A percentile compares a stretch with the other conserved stretches of the same genome.
Conservation (phyloP, 2,329 filamentous ascomycete genomes). For the Colletotrichum coccodes region DNA sequence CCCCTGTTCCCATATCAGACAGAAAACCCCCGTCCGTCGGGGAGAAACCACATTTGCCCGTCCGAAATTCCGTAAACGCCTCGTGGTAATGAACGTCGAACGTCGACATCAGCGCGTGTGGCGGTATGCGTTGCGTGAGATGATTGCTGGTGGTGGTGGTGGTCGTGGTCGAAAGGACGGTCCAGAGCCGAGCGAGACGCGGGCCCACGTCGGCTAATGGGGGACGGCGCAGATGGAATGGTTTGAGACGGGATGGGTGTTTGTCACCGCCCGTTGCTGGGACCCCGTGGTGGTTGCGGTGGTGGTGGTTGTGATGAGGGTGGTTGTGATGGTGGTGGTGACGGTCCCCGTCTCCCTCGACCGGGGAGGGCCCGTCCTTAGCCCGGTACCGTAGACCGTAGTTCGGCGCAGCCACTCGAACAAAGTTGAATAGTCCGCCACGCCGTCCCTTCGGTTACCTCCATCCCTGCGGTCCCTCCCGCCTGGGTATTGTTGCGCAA, state of each 20-base stretch:
- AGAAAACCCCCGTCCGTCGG: no score
- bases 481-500: background rate
- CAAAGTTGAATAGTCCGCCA: slow-evolving; percentile 8
- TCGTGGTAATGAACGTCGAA: background rate
- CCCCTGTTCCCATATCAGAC: background rate
- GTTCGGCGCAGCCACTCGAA: slow-evolving; percentile 8
- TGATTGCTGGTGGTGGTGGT: background rate
- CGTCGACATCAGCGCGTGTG: background rate
- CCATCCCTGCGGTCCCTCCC: slow-evolving; percentile 8
- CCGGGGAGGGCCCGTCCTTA: background rate
- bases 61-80: background rate
- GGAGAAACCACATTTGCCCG: background rate
- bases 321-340: background rate
- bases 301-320: background rate
- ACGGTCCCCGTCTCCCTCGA: background rate
- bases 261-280: background rate
- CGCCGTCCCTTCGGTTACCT: background rate
- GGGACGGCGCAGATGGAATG: no score
- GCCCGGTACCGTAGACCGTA: background rate
- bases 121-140: background rate
- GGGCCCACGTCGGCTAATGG: background rate
- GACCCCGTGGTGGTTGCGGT: no score
- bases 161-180: background rate
- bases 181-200: background rate
- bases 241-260: background rate